Evolutionary conservation across 345 rosid species (phyloP).

Genomic region (Salix arbutifolia): DNA sequence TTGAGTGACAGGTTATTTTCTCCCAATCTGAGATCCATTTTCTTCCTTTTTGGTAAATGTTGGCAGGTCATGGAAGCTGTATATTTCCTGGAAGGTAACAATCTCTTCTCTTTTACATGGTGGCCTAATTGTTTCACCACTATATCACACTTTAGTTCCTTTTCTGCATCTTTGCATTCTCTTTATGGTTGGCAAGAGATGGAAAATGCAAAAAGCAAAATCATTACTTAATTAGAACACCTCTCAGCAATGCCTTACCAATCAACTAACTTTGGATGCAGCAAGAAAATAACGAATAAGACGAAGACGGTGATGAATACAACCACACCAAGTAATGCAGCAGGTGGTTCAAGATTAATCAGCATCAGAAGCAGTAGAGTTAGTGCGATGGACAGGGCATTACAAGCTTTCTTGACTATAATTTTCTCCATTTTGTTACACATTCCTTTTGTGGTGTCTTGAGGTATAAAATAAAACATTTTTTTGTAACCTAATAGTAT

Average conservation of each 20-base stretch:
- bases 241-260: background rate
- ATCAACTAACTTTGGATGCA: slow-evolving; percentile 29
- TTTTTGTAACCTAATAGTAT: background rate
- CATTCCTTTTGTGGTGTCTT: slow-evolving; percentile 33
- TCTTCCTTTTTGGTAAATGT: slow-evolving; percentile 15
- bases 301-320: slow-evolving; percentile 61
- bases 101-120: background rate
- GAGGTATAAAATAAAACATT: slow-evolving; percentile 12
- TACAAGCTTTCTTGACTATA: slow-evolving; percentile 21
- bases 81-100: slow-evolving; percentile 91
- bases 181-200: background rate
- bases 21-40: slow-evolving; percentile 8
- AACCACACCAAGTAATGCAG: slow-evolving; percentile 41
- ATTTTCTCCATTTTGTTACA: slow-evolving; percentile 39
- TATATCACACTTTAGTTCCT: background rate
- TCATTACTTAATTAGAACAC: slow-evolving; percentile 5
- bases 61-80: slow-evolving; percentile 90
- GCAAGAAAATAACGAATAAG: slow-evolving; percentile 64
- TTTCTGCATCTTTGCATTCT: background rate
- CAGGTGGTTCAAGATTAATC: slow-evolving; percentile 28
- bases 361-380: slow-evolving; percentile 28
- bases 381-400: slow-evolving; percentile 23
- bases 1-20: background rate
- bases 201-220: background rate
- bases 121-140: background rate